These are phyloP conservation scores for Boletus speciosus DNA, from an alignment of 768 basidiomycete species.

Conservation along the genomic window DNA sequence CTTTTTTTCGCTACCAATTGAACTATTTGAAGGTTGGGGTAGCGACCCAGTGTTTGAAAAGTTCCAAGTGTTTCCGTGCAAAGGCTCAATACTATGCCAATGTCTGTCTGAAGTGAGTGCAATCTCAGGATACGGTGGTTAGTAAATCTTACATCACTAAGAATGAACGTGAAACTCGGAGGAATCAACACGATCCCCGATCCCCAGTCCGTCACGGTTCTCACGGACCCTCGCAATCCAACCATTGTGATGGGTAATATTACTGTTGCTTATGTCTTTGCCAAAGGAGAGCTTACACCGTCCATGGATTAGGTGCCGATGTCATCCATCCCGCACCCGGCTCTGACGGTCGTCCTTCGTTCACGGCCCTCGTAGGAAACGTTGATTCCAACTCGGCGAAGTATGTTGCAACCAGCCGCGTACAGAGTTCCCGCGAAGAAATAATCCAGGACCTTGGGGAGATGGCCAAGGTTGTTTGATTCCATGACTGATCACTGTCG, in stretches of 20 bases:
- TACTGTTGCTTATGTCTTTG: not conserved
- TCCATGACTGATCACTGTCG: not conserved
- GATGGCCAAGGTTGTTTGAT: conserved; percentile 53
- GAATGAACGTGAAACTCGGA: conserved; percentile 81
- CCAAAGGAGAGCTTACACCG: not conserved
- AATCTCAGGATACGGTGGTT: not conserved
- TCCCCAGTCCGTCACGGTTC: conserved; percentile 55
- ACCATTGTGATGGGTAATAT: conserved; percentile 74
- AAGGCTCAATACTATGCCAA: conserved; percentile 81
- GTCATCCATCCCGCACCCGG: conserved; percentile 84
- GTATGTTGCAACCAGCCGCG: conserved; percentile 58
- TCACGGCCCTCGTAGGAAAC: conserved; percentile 75
- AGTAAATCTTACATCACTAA: conserved; percentile 25
- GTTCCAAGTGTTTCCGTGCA: conserved; percentile 59
- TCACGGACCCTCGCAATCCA: conserved; percentile 69
- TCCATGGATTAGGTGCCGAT: conserved; percentile 56
- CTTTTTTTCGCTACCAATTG: not conserved
- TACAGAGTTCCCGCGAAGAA: conserved; percentile 67
- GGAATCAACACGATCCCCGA: conserved; percentile 81
- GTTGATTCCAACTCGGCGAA: conserved; percentile 75
- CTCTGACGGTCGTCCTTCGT: conserved; percentile 74
- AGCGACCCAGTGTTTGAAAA: conserved; percentile 76
- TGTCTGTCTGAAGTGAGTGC: conserved; percentile 68
- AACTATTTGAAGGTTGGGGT: conserved; percentile 53
- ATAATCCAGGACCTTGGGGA: conserved; percentile 68